Evolutionary conservation across 805 yeast genomes (phyloP).

Genomic region (Sungouiozyma ichnusensis): DNA sequence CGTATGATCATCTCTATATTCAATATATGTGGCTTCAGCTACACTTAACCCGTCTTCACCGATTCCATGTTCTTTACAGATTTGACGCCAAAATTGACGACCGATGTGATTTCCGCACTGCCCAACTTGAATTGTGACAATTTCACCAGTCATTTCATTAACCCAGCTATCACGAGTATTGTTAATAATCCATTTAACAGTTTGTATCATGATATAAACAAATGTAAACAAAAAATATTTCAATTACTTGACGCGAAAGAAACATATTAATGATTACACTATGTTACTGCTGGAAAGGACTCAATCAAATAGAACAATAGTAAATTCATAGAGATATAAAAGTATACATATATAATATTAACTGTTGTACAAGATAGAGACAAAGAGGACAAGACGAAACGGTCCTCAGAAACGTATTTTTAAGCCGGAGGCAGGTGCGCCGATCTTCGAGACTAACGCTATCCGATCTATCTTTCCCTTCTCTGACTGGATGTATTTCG

Average conservation of each 20-base stretch:
- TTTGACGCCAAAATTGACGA: constrained; percentile 81
- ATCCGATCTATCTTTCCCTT: constrained; percentile 73
- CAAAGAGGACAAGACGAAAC: background rate
- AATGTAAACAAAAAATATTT: background rate
- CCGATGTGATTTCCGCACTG: constrained; percentile 98
- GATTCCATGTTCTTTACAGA: constrained; percentile 81
- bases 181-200: no score
- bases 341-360: background rate
- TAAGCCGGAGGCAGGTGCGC: constrained; percentile 87
- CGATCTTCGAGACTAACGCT: constrained; percentile 68
- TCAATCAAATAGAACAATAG: background rate
- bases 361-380: background rate
- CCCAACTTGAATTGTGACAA: constrained; percentile 57
- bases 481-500: constrained; percentile 66
- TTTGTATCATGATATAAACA: background rate
- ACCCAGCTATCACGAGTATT: background rate
- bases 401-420: constrained; percentile 32
- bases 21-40: constrained; percentile 3
- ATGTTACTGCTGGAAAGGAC: no score
- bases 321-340: background rate
- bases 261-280: no score
- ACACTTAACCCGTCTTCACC: constrained; percentile 28
- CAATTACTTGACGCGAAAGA: background rate
- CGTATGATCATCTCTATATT: constrained; percentile 55
- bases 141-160: constrained; percentile 53